These are phyloP conservation scores for Nakaseomyces uthaithaninus DNA, from an alignment of 1,139 yeast genomes.

Conservation along the genomic window DNA sequence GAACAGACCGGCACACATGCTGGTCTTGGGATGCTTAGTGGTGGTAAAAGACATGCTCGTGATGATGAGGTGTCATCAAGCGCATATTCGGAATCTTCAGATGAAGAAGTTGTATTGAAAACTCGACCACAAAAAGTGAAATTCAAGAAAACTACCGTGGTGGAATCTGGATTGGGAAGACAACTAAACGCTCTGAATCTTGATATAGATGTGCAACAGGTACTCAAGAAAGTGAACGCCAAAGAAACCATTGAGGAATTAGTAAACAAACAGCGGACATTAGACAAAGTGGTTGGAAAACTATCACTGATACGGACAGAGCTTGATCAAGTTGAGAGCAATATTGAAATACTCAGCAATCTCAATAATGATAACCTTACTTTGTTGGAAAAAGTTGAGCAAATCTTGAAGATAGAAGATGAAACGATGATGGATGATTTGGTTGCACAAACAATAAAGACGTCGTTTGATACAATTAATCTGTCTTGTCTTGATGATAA, in stretches of 20 bases:
- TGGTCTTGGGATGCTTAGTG: conserved; percentile 55
- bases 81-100: neutral
- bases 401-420: conserved; percentile 12
- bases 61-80: conserved; percentile 11
- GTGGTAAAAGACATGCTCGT: conserved; percentile 9
- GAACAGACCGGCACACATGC: conserved; percentile 48
- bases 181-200: neutral
- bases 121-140: neutral
- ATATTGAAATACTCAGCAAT: neutral
- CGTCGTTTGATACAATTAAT: neutral
- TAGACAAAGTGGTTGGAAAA: neutral
- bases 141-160: conserved; percentile 12
- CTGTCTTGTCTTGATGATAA: neutral
- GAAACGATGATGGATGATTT: conserved; percentile 13
- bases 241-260: neutral
- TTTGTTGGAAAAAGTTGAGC: conserved; percentile 6
- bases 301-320: neutral
- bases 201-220: neutral
- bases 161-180: conserved; percentile 1
- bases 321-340: neutral
- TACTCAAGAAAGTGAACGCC: neutral
- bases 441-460: conserved; percentile 9
- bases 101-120: conserved; percentile 11
- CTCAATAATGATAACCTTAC: neutral
- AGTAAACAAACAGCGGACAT: neutral